Percentiles rank a stretch among this genome's conserved stretches.
These are phyloP conservation scores for Moesziomyces parantarcticus DNA, from an alignment of 1,284 basidiomycete species.

Conservation along the genomic window DNA sequence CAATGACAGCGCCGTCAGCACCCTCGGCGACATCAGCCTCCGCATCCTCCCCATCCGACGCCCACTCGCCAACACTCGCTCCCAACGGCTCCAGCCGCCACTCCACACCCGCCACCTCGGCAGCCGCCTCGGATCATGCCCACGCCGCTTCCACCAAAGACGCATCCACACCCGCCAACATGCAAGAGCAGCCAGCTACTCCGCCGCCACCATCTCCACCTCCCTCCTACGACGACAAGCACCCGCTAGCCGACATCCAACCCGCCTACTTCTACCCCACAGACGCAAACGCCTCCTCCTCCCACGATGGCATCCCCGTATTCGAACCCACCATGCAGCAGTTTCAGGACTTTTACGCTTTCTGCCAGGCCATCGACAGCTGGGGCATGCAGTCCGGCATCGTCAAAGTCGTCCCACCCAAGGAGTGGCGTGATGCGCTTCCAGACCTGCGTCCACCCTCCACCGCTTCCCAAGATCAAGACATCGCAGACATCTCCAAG, in stretches of 20 bases:
- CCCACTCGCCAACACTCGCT: constrained; percentile 24
- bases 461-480: constrained; percentile 4
- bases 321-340: constrained; percentile 66
- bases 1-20: too few relatives aligned
- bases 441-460: constrained; percentile 47
- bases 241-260: constrained; percentile 40
- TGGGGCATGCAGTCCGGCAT: constrained; percentile 67
- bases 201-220: constrained; percentile 2
- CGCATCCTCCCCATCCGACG: constrained; percentile 27
- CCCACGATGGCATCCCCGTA: constrained; percentile 62
- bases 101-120: constrained; percentile 46
- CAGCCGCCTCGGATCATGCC: constrained; percentile 32
- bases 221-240: constrained; percentile 10
- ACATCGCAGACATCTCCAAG: constrained; percentile 41
- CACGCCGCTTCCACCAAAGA: constrained; percentile 7
- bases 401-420: constrained; percentile 64
- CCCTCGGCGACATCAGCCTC: constrained; percentile 8
- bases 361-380: constrained; percentile 61
- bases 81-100: constrained; percentile 42
- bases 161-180: not conserved
- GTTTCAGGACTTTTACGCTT: constrained; percentile 65
- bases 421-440: constrained; percentile 60
- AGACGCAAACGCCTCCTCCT: constrained; percentile 25
- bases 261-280: constrained; percentile 63
- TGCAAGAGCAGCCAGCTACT: not conserved